Conservation (phyloP, 148 eudicot species). For the Rhododendron vialii region DNA sequence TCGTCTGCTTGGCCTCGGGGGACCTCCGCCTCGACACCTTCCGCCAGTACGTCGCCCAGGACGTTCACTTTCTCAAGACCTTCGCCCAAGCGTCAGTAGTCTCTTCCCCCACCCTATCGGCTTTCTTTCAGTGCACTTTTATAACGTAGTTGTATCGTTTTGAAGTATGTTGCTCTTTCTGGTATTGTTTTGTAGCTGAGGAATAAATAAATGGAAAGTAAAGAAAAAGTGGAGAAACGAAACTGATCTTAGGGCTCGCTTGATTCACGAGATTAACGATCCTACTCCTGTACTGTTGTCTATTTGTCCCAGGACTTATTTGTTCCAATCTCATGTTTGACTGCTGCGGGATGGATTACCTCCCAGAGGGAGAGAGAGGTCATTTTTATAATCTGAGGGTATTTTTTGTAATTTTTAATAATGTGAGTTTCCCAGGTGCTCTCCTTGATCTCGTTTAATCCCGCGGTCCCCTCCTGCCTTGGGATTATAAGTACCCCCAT, state of each 20-base stretch:
- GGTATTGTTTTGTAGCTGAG: background rate
- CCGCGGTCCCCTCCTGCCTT: too few relatives aligned
- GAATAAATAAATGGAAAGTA: background rate
- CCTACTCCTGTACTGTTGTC: too few relatives aligned
- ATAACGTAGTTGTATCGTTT: background rate
- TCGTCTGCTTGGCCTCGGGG: constrained; percentile 71
- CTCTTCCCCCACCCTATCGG: background rate
- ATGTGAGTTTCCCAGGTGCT: too few relatives aligned
- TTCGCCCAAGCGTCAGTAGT: constrained; percentile 71
- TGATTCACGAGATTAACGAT: too few relatives aligned
- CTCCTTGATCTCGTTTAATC: too few relatives aligned
- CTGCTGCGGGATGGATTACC: too few relatives aligned
- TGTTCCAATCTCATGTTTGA: too few relatives aligned
- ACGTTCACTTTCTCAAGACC: constrained; percentile 73
- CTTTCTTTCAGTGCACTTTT: background rate
- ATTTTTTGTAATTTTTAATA: too few relatives aligned
- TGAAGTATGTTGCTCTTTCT: background rate
- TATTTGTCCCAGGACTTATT: too few relatives aligned
- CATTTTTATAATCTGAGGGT: too few relatives aligned
- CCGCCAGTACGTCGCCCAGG: constrained; percentile 76
- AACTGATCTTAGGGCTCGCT: background rate
- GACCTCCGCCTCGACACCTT: constrained; percentile 50
- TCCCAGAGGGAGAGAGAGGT: too few relatives aligned
- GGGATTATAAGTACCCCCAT: background rate
- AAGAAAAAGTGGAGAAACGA: background rate